Percentiles rank a stretch among this genome's conserved stretches.
These are phyloP conservation scores for Carex pumila DNA, from an alignment of 176 grass and related monocot species.

Conservation along the genomic window DNA sequence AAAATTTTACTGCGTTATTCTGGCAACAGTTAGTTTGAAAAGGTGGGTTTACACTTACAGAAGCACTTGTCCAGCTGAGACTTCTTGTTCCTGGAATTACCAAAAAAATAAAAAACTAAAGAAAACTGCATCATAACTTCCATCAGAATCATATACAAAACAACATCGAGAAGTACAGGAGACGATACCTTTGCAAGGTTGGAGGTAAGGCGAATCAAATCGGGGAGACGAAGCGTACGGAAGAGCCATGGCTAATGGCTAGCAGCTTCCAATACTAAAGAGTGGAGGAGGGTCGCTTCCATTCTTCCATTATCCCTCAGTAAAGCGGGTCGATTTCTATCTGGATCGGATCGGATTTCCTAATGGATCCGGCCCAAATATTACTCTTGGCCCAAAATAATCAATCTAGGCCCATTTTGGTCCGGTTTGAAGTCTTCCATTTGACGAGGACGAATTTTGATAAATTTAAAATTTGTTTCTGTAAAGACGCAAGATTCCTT, in stretches of 20 bases:
- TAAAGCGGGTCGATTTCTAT: not conserved
- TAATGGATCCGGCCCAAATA: not conserved
- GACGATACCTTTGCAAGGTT: not conserved
- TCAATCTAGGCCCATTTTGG: not conserved
- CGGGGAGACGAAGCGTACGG: not conserved
- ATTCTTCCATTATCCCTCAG: not conserved
- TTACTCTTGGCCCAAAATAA: not conserved
- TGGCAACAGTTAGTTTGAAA: not conserved
- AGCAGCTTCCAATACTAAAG: not conserved
- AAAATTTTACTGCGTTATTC: no score
- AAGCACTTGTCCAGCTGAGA: slow-evolving; percentile 11
- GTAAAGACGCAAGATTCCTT: not conserved
- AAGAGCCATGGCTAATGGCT: not conserved
- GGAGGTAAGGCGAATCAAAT: not conserved
- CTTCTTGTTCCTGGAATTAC: not conserved
- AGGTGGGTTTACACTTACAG: not conserved
- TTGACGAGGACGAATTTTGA: not conserved
- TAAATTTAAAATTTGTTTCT: not conserved
- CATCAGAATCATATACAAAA: not conserved
- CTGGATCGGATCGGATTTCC: not conserved
- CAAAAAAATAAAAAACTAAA: not conserved
- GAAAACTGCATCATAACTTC: not conserved
- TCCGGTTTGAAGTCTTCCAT: not conserved
- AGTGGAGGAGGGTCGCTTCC: not conserved
- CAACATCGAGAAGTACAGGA: not conserved